Conservation (phyloP, 164 flowering plant genomes). For the Paratinospora sagittata region DNA sequence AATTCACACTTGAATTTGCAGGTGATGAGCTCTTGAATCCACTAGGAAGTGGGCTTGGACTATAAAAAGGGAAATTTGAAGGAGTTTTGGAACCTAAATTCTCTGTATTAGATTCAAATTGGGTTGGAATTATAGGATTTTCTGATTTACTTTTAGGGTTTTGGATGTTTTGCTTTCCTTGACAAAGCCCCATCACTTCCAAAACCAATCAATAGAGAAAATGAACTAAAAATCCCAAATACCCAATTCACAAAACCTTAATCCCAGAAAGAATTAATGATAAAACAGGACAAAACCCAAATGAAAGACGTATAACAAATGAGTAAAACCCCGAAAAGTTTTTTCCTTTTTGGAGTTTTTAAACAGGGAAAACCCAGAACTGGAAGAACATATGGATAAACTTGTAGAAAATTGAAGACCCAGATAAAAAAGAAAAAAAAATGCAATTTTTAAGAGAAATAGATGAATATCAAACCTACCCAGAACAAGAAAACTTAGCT, state of each 20-base stretch:
- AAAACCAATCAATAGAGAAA: not conserved
- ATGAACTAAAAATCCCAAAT: not conserved
- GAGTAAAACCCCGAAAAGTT: too few relatives aligned
- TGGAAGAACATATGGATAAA: too few relatives aligned
- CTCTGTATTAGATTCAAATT: constrained; percentile 16
- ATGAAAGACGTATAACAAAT: too few relatives aligned
- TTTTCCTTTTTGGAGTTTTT: too few relatives aligned
- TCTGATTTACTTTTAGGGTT: constrained; percentile 22
- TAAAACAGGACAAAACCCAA: too few relatives aligned
- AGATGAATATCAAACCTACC: too few relatives aligned
- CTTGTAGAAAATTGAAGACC: too few relatives aligned
- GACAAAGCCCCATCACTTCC: constrained; percentile 76
- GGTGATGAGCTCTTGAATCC: constrained; percentile 76
- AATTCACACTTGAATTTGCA: constrained; percentile 51
- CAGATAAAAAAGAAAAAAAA: too few relatives aligned
- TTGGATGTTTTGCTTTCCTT: constrained; percentile 54
- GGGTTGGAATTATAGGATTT: constrained; percentile 18
- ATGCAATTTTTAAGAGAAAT: too few relatives aligned
- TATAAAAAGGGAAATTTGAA: constrained; percentile 55
- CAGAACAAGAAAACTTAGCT: too few relatives aligned
- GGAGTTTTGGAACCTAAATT: constrained; percentile 34
- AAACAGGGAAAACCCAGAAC: too few relatives aligned
- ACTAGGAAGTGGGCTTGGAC: constrained; percentile 74
- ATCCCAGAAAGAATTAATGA: too few relatives aligned
- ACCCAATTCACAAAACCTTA: not conserved